A percentile compares a stretch with the other conserved stretches of the same genome.
phyloP scores from a whole-genome alignment of 768 basidiomycete species.

The Sistotremastrum niveocremeum region DNA sequence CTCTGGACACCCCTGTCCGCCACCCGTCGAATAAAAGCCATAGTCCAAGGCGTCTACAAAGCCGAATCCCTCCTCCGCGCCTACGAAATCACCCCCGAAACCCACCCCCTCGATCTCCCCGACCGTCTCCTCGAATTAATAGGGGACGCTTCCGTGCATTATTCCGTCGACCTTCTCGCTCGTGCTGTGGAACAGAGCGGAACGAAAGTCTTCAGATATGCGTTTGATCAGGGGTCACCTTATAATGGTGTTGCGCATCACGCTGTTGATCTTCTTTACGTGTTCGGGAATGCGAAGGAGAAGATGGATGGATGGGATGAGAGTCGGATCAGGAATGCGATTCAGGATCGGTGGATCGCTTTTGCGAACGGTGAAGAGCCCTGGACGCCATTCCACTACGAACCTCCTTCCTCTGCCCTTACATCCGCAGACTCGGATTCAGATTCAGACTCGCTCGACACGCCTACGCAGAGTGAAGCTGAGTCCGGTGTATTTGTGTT shows the following conservation, averaged over 20 bases:
- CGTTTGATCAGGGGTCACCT: constrained; percentile 73
- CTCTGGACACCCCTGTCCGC: constrained; percentile 50
- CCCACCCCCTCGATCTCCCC: constrained; percentile 34
- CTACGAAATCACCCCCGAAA: constrained; percentile 56
- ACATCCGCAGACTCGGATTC: no score
- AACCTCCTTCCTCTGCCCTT: neutral
- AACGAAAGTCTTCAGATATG: constrained; percentile 61
- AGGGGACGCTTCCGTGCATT: constrained; percentile 60
- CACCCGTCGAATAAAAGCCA: constrained; percentile 55
- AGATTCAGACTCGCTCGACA: no score
- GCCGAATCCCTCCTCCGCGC: constrained; percentile 48
- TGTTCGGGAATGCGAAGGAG: constrained; percentile 54
- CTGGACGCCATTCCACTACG: constrained; percentile 28
- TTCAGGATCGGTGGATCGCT: constrained; percentile 62
- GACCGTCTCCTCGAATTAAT: constrained; percentile 62
- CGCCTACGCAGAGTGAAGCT: neutral
- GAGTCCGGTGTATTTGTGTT: constrained; percentile 44
- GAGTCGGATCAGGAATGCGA: constrained; percentile 43
- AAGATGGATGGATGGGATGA: constrained; percentile 19
- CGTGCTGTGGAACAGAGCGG: constrained; percentile 40
- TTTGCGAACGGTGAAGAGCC: constrained; percentile 65
- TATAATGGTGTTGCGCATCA: constrained; percentile 52
- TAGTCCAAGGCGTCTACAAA: constrained; percentile 55
- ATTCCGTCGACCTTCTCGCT: constrained; percentile 59
- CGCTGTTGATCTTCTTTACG: constrained; percentile 58